Base-by-base conservation (phyloP, 768 basidiomycete species). In the Phanerochaete sordida region DNA sequence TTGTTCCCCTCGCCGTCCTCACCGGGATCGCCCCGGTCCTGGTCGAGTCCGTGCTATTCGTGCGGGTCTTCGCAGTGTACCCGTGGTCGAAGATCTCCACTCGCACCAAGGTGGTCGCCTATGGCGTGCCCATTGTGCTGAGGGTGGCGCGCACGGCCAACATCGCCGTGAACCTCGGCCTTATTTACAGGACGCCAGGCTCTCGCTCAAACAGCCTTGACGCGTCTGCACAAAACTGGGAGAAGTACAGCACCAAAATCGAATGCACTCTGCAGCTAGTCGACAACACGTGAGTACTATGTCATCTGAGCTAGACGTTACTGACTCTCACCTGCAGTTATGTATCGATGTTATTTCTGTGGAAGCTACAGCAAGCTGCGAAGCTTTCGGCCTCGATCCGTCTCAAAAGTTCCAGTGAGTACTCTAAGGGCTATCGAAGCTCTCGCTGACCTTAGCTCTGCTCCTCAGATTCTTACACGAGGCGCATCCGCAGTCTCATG, bases 281-380 rank as follows among this genome's bases (percentile, higher is more conserved):
- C 19, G 45, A 57, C 21, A 57, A 47, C 30, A 26, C 56, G 56
- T 57, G 31, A 30, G 56, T 23, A 13, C 26, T 6, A 19, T 27
- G 6, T 46, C 19, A 47, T n/a, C n/a, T n/a, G n/a, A n/a, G n/a
- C n/a, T n/a, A n/a, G n/a, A n/a, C n/a, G n/a, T n/a, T n/a, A n/a
- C n/a, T n/a, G n/a, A n/a, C n/a, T n/a, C n/a, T n/a, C n/a, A n/a
- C n/a, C n/a, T n/a, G n/a, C 54, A 57, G 56, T 23, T 57, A 57
- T 23, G 46, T 57, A 3, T 57, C 56, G 8, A 47, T 57, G 15
- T 30, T 57, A 9, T 57, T 57, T 47, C 43, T 57, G 16, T 47
- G 30, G 23, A 45, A 47, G 33, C 44, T 57, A 8, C 12, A 27
- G 23, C 26, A 19, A 30, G n/a, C 26, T 24, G 44, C 56, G 21